Percentiles rank a stretch among this genome's conserved stretches.
phyloP scores from a whole-genome alignment of 208 protist genomes.

The Leishmania braziliensis region DNA sequence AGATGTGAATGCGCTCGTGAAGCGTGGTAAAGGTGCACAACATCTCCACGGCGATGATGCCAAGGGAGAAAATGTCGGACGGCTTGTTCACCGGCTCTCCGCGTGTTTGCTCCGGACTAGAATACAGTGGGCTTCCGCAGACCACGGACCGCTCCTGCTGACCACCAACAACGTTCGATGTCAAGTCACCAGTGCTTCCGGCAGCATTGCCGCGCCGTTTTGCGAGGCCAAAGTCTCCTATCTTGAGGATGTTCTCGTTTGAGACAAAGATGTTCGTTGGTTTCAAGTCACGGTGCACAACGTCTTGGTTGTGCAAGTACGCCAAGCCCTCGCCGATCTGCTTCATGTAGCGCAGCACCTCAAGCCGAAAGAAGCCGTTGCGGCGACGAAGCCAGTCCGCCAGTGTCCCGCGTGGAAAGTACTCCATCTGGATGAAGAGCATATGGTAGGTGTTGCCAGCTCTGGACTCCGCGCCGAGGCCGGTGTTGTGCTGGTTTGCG shows the following conservation, averaged over 20 bases:
- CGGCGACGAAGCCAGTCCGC: constrained; percentile 63
- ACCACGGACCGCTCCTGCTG: constrained; percentile 57
- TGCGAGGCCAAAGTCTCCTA: constrained; percentile 87
- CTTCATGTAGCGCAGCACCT: constrained; percentile 67
- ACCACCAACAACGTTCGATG: constrained; percentile 31
- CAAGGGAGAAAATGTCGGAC: constrained; percentile 81
- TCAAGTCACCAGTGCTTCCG: constrained; percentile 21
- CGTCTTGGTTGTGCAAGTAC: constrained; percentile 75
- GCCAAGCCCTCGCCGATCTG: constrained; percentile 66
- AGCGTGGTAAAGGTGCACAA: constrained; percentile 72
- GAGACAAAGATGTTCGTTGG: constrained; percentile 87
- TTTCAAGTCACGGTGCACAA: constrained; percentile 87
- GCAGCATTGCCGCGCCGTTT: constrained; percentile 37
- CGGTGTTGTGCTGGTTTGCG: neutral
- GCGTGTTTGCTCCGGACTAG: constrained; percentile 77
- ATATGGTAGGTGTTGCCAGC: constrained; percentile 42
- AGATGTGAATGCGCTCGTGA: constrained; percentile 69
- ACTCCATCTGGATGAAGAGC: constrained; percentile 91
- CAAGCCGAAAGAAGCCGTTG: constrained; percentile 49
- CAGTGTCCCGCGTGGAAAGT: constrained; percentile 74
- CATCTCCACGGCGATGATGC: constrained; percentile 82
- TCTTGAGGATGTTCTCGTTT: constrained; percentile 62
- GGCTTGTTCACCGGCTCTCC: constrained; percentile 52
- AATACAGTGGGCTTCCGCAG: constrained; percentile 75
- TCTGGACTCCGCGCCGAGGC: constrained; percentile 3